Evolutionary conservation across 2,329 filamentous ascomycete species (phyloP), one percentile per base, ranked within the genome.

Genomic region (Diaporthe capsici): DNA sequence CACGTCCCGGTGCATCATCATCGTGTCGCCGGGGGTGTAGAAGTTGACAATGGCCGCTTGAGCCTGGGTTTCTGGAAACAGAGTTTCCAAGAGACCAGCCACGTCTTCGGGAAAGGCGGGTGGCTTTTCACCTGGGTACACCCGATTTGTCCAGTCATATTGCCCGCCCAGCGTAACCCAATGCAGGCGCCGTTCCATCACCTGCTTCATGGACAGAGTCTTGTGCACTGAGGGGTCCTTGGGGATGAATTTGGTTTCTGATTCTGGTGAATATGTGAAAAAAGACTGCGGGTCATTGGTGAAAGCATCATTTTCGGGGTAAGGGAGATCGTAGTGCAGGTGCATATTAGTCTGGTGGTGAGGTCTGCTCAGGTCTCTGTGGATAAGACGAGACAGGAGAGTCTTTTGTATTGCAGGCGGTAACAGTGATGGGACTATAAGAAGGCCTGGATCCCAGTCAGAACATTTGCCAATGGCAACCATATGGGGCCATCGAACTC

Each of bases 111-210:
- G 96, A 79, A 98, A 98, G 0, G 85, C 80, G 0, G 95, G 95
- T 0, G 94, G 92, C 4, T 83, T 76, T n/a, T 89, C 88, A 13
- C 87, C 83, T 0, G 96, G 95, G 81, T 98, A 98, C 17, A 91
- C 86, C 79, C 98, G 96, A 74, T 91, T 90, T 0, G 95, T 97
- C 97, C 96, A 98, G 85, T 98, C 94, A 83, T 98, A 98, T 83
- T 98, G 97, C 0, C 95, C 96, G 68, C 97, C 97, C 3, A 99
- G 90, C 0, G 96, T 98, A 57, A 97, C 91, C 97, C 97, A 99
- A 79, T 96, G 95, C 34, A 98, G 89, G 77, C 94, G 96, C 77
- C 93, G 94, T 75, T 92, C 90, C 58, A 98, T 87, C 42, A 96
- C 91, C 80, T 93, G 92, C 67, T 90, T 87, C 72, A 94, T 87